These are phyloP conservation scores for Mycena vulgaris DNA, from an alignment of 768 basidiomycete genomes.

Conservation along the genomic window DNA sequence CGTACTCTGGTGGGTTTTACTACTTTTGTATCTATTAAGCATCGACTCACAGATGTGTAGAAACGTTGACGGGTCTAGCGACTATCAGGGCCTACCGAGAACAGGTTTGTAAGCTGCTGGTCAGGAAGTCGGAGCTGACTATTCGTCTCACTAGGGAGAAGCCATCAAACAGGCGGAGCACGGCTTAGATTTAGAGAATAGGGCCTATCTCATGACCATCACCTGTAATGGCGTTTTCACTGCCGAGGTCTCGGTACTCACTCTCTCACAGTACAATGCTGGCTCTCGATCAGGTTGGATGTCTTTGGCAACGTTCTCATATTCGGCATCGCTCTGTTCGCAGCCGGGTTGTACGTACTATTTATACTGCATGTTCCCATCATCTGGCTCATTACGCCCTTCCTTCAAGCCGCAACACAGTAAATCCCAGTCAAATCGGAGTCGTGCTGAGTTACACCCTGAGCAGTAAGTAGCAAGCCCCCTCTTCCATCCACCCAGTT, in stretches of 20 bases:
- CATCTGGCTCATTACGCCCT: background rate
- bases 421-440: slow-evolving; percentile 65
- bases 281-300: slow-evolving; percentile 76
- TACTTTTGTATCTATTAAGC: background rate
- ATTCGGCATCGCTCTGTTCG: slow-evolving; percentile 81
- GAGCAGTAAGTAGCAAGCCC: slow-evolving; percentile 56
- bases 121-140: background rate
- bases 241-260: background rate
- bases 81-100: slow-evolving; percentile 74
- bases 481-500: background rate
- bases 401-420: slow-evolving; percentile 46
- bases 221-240: slow-evolving; percentile 39
- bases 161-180: slow-evolving; percentile 66
- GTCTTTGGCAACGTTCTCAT: slow-evolving; percentile 76
- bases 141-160: slow-evolving; percentile 51
- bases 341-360: slow-evolving; percentile 62
- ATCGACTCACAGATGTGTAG: slow-evolving; percentile 48
- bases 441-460: slow-evolving; percentile 72
- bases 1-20: slow-evolving; percentile 64
- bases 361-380: background rate
- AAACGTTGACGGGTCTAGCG: slow-evolving; percentile 74
- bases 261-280: slow-evolving; percentile 64
- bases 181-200: slow-evolving; percentile 72
- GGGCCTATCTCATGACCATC: slow-evolving; percentile 76
- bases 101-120: slow-evolving; percentile 54